Conservation (phyloP, 1,139 yeast species). For the Debaryomyces udenii region DNA sequence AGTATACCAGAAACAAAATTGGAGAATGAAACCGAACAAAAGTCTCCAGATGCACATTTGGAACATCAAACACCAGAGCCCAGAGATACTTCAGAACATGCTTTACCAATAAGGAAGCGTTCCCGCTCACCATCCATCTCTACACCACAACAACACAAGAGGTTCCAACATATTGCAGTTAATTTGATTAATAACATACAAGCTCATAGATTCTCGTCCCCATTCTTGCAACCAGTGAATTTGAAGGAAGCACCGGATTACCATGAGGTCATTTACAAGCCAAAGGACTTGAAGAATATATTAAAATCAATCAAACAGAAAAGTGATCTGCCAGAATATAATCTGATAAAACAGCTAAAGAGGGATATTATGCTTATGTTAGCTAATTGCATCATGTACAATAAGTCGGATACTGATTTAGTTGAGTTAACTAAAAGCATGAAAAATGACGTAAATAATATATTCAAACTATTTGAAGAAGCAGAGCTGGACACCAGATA, state of each 20-base stretch:
- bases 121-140: constrained; percentile 34
- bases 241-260: constrained; percentile 72
- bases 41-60: constrained; percentile 12
- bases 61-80: constrained; percentile 12
- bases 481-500: constrained; percentile 25
- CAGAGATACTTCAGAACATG: not conserved
- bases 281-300: constrained; percentile 69
- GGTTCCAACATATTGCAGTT: constrained; percentile 56
- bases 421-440: constrained; percentile 66
- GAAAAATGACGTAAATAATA: constrained; percentile 58
- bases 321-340: constrained; percentile 44
- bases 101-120: constrained; percentile 16
- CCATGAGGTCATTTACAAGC: constrained; percentile 59
- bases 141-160: constrained; percentile 38
- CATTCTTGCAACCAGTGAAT: constrained; percentile 71
- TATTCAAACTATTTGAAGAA: constrained; percentile 55
- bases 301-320: constrained; percentile 55
- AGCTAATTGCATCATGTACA: constrained; percentile 84
- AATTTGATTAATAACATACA: constrained; percentile 67
- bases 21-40: constrained; percentile 5
- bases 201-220: constrained; percentile 74
- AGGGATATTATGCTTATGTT: constrained; percentile 75
- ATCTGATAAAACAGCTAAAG: constrained; percentile 63
- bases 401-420: constrained; percentile 65
- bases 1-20: constrained; percentile 7